Conservation (phyloP, 192 early-diverging fungal genomes). For the Mortierella hygrophila region DNA sequence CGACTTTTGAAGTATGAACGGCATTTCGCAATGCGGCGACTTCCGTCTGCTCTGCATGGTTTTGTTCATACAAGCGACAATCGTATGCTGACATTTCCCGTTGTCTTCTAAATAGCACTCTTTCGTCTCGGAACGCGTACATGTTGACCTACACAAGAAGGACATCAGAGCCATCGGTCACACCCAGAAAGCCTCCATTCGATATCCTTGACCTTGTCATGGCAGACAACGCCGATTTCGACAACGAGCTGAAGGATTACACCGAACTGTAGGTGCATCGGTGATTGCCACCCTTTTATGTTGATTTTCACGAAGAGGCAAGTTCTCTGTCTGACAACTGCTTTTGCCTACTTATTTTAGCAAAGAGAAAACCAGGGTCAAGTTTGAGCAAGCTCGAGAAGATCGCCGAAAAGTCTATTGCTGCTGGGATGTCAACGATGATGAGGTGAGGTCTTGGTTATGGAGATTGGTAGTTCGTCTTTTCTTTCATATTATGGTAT, state of each 20-base stretch:
- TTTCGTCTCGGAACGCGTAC: slow-evolving; percentile 59
- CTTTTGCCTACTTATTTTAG: background rate
- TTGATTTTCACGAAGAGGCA: too few relatives aligned
- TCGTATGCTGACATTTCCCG: background rate
- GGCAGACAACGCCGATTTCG: slow-evolving; percentile 14
- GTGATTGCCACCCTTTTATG: background rate
- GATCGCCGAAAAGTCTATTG: slow-evolving; percentile 18
- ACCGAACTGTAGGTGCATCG: slow-evolving; percentile 12
- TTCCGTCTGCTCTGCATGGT: background rate
- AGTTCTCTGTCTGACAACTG: background rate
- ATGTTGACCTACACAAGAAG: slow-evolving; percentile 52
- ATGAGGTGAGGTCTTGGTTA: slow-evolving; percentile 13
- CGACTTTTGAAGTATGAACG: slow-evolving; percentile 18
- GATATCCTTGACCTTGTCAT: slow-evolving; percentile 12
- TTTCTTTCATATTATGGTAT: background rate
- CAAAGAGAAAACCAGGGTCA: background rate
- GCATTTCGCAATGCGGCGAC: background rate
- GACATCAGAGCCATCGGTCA: background rate
- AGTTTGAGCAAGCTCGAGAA: slow-evolving; percentile 21
- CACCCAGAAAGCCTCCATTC: slow-evolving; percentile 2
- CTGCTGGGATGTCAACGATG: slow-evolving; percentile 30
- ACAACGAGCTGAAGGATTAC: slow-evolving; percentile 16
- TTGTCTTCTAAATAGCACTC: slow-evolving; percentile 19
- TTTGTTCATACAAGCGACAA: background rate
- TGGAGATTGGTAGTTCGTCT: background rate